These are phyloP conservation scores for Talaromyces rugulosus DNA, from an alignment of 2,329 filamentous ascomycete species.

Conservation along the genomic window DNA sequence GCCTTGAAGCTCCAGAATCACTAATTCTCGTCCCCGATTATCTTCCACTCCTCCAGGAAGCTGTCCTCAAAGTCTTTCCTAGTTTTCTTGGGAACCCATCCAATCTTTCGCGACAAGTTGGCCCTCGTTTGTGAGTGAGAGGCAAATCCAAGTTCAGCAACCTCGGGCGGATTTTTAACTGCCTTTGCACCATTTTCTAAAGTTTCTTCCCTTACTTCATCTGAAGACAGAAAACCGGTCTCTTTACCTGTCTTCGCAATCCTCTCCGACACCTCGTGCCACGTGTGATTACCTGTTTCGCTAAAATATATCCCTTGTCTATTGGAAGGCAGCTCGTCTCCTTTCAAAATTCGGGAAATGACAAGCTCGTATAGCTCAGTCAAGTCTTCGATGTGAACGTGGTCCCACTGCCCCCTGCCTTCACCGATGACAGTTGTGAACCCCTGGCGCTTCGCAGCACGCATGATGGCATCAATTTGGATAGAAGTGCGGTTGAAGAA, in stretches of 20 bases:
- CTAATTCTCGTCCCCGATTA: neutral
- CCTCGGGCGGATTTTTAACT: neutral
- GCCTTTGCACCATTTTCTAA: neutral
- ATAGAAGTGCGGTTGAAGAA: slow-evolving; percentile 2
- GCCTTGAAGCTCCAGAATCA: neutral
- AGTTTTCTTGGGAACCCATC: slow-evolving; percentile 6
- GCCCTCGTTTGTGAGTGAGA: slow-evolving; percentile 5
- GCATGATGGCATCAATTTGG: neutral
- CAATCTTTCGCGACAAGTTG: slow-evolving; percentile 1
- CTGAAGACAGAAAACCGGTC: neutral
- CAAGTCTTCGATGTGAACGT: neutral
- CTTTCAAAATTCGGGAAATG: neutral
- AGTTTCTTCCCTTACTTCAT: neutral
- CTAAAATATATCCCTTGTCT: slow-evolving; percentile 1
- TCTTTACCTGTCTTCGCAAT: slow-evolving; percentile 3
- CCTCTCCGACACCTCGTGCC: slow-evolving; percentile 3
- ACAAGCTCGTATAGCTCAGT: neutral
- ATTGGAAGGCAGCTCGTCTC: neutral
- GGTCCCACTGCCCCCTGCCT: neutral
- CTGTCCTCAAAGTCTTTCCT: slow-evolving; percentile 2
- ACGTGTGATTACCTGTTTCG: slow-evolving; percentile 1
- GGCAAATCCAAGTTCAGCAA: slow-evolving; percentile 4
- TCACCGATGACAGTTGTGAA: neutral
- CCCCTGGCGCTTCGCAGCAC: neutral
- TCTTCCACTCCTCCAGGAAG: slow-evolving; percentile 3